Conservation (phyloP, 441 rosid genomes). For the Jatropha multifida region DNA sequence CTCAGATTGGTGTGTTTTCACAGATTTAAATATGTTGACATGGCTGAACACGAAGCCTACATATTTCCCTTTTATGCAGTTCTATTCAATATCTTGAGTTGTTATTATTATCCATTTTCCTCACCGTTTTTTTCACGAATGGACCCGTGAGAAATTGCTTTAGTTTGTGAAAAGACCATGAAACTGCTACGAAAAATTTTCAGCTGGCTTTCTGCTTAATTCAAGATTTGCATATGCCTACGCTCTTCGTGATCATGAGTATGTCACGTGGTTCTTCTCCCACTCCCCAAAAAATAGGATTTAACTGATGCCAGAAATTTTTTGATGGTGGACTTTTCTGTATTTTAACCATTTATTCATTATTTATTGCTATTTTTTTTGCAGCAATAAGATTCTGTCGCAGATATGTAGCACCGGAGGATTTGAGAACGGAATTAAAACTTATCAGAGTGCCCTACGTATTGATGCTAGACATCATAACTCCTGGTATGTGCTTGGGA, state of each 20-base stretch:
- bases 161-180: conserved; percentile 98
- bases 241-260: conserved; percentile 98
- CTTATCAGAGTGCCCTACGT: conserved; percentile 88
- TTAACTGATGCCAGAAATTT: not conserved
- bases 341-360: conserved; percentile 2
- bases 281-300: not conserved
- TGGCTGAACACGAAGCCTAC: not conserved
- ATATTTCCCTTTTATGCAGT: not conserved
- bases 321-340: not conserved
- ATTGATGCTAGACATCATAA: conserved; percentile 93
- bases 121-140: conserved; percentile 12
- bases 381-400: conserved; percentile 14
- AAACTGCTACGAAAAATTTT: conserved; percentile 90
- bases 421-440: conserved; percentile 87
- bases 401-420: conserved; percentile 88
- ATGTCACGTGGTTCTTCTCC: conserved; percentile 33
- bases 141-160: conserved; percentile 87
- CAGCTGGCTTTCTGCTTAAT: conserved; percentile 86
- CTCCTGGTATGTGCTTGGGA: conserved; percentile 97
- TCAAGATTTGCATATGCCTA: conserved; percentile 94
- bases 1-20: no score
- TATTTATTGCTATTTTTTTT: not conserved
- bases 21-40: no score
- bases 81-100: not conserved
- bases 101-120: conserved; percentile 3